These are phyloP conservation scores for Salix udensis DNA, from an alignment of 345 rosid genomes.

Conservation along the genomic window DNA sequence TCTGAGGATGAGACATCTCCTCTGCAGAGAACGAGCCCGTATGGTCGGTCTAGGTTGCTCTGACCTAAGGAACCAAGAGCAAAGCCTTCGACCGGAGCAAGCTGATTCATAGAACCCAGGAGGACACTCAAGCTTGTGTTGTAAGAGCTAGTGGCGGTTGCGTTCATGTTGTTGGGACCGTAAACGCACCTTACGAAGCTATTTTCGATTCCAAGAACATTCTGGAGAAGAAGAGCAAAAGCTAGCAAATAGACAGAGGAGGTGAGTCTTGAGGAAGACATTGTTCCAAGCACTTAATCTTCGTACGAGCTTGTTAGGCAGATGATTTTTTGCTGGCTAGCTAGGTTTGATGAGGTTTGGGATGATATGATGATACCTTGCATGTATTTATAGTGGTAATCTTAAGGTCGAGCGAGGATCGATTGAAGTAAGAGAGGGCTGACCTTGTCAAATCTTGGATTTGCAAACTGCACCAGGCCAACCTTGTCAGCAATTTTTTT, in stretches of 20 bases:
- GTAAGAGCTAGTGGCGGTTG: not conserved
- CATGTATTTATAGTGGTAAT: not conserved
- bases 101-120: not conserved
- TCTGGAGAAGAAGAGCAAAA: not conserved
- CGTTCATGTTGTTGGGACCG: not conserved
- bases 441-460: not conserved
- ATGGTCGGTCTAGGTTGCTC: too few relatives aligned
- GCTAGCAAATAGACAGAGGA: too few relatives aligned
- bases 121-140: not conserved
- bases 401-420: not conserved
- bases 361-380: too few relatives aligned
- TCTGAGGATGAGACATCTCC: constrained; percentile 48
- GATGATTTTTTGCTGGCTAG: too few relatives aligned
- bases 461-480: not conserved
- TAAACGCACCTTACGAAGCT: not conserved
- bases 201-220: not conserved
- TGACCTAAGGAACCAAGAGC: too few relatives aligned
- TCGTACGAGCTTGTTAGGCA: too few relatives aligned
- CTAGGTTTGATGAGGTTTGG: too few relatives aligned
- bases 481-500: too few relatives aligned
- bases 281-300: too few relatives aligned
- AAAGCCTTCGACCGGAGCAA: constrained; percentile 16
- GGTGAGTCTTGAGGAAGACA: too few relatives aligned
- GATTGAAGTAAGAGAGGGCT: not conserved
- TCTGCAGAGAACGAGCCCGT: constrained; percentile 26